These are phyloP conservation scores for Globisporangium paroecandrum DNA, from an alignment of 352 stramenopile genomes.

Conservation along the genomic window DNA sequence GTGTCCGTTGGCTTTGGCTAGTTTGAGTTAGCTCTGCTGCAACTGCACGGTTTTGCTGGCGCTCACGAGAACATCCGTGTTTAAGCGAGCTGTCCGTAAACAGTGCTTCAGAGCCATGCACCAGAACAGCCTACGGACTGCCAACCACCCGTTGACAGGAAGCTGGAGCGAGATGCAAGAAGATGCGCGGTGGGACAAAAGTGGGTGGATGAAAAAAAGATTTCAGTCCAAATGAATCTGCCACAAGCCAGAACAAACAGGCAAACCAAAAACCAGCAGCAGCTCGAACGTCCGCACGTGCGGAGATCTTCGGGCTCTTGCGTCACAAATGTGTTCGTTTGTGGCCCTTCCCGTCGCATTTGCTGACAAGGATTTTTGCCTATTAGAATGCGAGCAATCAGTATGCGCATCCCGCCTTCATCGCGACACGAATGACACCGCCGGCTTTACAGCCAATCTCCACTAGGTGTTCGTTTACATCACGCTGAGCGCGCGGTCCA, in stretches of 20 bases:
- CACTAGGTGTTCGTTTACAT: neutral
- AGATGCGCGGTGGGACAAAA: neutral
- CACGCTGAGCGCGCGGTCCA: neutral
- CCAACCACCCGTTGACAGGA: neutral
- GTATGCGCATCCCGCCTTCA: too few species aligned
- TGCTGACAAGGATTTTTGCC: neutral
- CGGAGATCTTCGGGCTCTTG: neutral
- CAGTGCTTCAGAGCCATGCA: neutral
- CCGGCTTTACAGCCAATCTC: neutral
- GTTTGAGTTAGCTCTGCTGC: too few species aligned
- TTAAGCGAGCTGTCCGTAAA: neutral
- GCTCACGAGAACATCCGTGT: neutral
- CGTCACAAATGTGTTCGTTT: neutral
- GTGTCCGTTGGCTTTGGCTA: neutral
- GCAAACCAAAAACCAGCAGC: neutral
- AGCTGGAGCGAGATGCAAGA: neutral
- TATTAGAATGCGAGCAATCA: neutral
- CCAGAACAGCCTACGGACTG: neutral
- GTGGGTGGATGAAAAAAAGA: neutral
- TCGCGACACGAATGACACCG: neutral
- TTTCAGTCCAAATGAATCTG: neutral
- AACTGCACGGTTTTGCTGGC: too few species aligned
- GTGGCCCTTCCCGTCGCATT: too few species aligned
- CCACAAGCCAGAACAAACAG: neutral
- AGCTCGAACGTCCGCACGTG: neutral